Evolutionary conservation across 345 rosid genomes (phyloP).

Genomic region (Eucalyptus pauciflora): DNA sequence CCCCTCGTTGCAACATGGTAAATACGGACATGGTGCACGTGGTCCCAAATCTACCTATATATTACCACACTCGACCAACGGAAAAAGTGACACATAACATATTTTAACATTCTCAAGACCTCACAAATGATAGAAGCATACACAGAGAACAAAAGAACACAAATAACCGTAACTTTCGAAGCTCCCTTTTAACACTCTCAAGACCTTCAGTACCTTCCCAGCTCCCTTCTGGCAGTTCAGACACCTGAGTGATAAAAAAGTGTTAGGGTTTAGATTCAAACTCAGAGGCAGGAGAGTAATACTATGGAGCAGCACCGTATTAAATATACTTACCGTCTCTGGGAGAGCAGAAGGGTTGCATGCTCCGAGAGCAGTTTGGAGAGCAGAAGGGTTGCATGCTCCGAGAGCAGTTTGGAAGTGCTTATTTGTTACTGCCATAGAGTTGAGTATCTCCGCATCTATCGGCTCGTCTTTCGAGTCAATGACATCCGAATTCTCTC

Average conservation of each 20-base stretch:
- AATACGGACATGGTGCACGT: not conserved
- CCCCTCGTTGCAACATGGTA: not conserved
- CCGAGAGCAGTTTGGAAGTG: constrained; percentile 67
- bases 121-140: not conserved
- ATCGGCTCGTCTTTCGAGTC: constrained; percentile 88
- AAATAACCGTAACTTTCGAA: constrained; percentile 62
- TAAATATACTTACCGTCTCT: not conserved
- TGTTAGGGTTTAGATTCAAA: not conserved
- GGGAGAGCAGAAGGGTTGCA: constrained; percentile 7
- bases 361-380: constrained; percentile 43
- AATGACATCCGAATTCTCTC: constrained; percentile 95
- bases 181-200: constrained; percentile 88
- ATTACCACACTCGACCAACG: not conserved
- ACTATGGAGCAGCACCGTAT: not conserved
- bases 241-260: constrained; percentile 38
- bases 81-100: not conserved
- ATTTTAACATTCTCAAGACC: not conserved
- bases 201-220: constrained; percentile 91
- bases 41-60: not conserved
- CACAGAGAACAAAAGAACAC: not conserved
- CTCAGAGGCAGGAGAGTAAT: not conserved
- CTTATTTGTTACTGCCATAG: constrained; percentile 84
- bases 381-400: constrained; percentile 7
- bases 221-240: constrained; percentile 74
- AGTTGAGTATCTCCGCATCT: constrained; percentile 83